A percentile compares a stretch with the other conserved stretches of the same genome.
These are phyloP conservation scores for Candida broadrunensis DNA, from an alignment of 805 yeast species.

Conservation along the genomic window DNA sequence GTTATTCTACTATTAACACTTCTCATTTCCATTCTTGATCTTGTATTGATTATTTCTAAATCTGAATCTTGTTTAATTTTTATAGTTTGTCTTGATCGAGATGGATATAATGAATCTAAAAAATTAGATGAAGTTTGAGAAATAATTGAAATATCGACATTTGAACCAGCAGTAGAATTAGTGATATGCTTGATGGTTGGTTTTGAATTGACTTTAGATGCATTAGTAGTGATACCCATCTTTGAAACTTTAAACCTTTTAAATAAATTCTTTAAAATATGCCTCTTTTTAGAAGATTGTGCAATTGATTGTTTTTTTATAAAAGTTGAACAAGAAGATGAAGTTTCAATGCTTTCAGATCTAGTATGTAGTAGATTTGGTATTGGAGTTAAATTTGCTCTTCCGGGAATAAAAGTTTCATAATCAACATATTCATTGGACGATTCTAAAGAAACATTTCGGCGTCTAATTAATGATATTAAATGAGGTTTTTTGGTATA, in stretches of 20 bases:
- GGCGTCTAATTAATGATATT: slow-evolving; percentile 4
- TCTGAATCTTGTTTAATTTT: slow-evolving; percentile 4
- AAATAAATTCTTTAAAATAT: background rate
- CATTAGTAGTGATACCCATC: background rate
- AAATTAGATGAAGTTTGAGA: background rate
- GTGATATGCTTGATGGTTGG: background rate
- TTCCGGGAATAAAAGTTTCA: background rate
- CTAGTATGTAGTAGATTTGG: background rate
- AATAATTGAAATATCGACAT: background rate
- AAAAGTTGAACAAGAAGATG: background rate
- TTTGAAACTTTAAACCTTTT: background rate
- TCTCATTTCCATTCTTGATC: background rate
- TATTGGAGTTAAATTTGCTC: background rate
- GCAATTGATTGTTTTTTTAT: background rate
- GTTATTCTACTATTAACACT: slow-evolving; percentile 1
- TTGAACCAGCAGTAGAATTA: background rate
- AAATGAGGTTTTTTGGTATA: slow-evolving; percentile 4
- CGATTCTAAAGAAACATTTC: background rate
- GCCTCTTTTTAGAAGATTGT: background rate
- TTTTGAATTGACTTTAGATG: background rate
- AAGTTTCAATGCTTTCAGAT: background rate
- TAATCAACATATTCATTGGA: background rate
- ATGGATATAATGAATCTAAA: slow-evolving; percentile 3
- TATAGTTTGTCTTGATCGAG: slow-evolving; percentile 1
- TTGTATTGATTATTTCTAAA: background rate